A percentile compares a stretch with the other conserved stretches of the same genome.
Conservation (phyloP, 805 yeast species). For the Teunomyces pallodes region DNA sequence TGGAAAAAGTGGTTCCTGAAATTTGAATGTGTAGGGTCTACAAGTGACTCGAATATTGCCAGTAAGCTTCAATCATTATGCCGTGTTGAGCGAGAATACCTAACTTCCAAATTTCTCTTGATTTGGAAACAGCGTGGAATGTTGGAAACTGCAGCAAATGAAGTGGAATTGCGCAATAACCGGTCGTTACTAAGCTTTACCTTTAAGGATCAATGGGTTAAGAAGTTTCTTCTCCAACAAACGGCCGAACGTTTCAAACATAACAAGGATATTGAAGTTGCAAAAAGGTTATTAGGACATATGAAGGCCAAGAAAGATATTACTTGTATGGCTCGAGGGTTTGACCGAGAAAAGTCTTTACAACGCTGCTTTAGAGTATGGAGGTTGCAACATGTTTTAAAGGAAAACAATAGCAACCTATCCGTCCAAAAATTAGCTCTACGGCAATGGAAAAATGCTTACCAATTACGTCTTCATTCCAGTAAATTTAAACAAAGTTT, state of each 20-base stretch:
- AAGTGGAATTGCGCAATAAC: conserved; percentile 7
- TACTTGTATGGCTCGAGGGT: conserved; percentile 10
- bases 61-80: conserved; percentile 12
- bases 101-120: conserved; percentile 12
- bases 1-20: conserved; percentile 10
- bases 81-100: conserved; percentile 14
- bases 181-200: conserved; percentile 6
- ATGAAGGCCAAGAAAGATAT: conserved; percentile 14
- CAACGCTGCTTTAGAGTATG: conserved; percentile 11
- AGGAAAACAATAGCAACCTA: neutral
- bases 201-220: conserved; percentile 15
- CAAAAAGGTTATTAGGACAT: conserved; percentile 4
- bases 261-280: conserved; percentile 5
- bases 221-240: conserved; percentile 4
- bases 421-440: neutral
- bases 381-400: conserved; percentile 9
- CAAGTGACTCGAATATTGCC: conserved; percentile 1
- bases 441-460: conserved; percentile 3
- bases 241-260: conserved; percentile 1
- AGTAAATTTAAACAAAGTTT: neutral
- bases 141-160: neutral
- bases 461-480: neutral
- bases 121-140: conserved; percentile 12
- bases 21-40: neutral
- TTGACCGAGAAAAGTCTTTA: neutral